Evolutionary conservation across 441 rosid genomes (phyloP).

Genomic region (Pelargonium citronellum): DNA sequence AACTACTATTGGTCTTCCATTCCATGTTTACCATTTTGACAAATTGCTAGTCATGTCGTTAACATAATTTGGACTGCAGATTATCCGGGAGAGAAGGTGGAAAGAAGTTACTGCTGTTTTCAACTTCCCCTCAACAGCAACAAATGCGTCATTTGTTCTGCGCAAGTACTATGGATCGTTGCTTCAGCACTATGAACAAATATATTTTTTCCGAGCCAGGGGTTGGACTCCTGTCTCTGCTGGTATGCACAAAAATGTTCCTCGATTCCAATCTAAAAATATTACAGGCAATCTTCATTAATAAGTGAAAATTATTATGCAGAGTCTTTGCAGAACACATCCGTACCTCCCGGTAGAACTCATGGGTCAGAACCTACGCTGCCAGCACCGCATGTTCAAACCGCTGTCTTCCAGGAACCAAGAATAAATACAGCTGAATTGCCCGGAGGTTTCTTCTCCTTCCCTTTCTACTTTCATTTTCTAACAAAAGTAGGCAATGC

Average conservation of each 20-base stretch:
- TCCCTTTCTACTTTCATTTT: neutral
- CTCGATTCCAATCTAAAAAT: neutral
- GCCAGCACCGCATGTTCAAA: constrained; percentile 42
- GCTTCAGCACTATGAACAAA: constrained; percentile 70
- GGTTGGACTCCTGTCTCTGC: constrained; percentile 43
- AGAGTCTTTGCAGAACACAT: constrained; percentile 27
- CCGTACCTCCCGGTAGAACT: constrained; percentile 29
- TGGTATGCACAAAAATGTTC: constrained; percentile 30
- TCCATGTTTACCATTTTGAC: neutral
- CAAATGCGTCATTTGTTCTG: constrained; percentile 87
- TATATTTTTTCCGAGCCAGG: constrained; percentile 56
- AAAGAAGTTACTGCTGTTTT: constrained; percentile 89
- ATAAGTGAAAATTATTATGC: constrained; percentile 20
- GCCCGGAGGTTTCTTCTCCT: constrained; percentile 40
- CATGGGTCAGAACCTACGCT: constrained; percentile 33
- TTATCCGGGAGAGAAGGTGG: constrained; percentile 81
- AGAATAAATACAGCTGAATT: constrained; percentile 33
- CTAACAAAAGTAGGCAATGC: neutral
- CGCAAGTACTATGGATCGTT: constrained; percentile 83
- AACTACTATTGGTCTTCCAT: neutral
- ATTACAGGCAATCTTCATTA: constrained; percentile 8
- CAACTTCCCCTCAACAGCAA: constrained; percentile 93
- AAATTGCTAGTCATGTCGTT: neutral
- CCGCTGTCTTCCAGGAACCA: constrained; percentile 41
- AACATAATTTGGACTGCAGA: constrained; percentile 35